These are phyloP conservation scores for Gastrolobium villosum DNA, from an alignment of 306 rosid genomes.

Conservation along the genomic window DNA sequence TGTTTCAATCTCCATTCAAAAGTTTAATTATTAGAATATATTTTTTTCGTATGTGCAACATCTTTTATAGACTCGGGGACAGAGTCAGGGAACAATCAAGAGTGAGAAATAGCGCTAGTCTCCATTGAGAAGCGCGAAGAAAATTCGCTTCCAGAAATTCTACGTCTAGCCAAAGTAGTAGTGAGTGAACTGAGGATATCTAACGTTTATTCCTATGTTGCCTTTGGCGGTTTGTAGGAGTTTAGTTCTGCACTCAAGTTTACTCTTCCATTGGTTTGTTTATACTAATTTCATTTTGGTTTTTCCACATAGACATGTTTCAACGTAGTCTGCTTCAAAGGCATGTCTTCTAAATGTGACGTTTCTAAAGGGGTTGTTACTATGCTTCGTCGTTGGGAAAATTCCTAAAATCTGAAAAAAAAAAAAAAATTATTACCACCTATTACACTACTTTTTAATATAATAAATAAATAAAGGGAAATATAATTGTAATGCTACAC, in stretches of 20 bases:
- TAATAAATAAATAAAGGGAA: too few species aligned
- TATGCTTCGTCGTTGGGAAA: neutral
- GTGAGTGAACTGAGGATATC: slow-evolving; percentile 2
- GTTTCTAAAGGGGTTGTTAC: slow-evolving; percentile 30
- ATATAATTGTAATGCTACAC: too few species aligned
- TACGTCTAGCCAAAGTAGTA: slow-evolving; percentile 18
- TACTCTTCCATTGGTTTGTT: neutral
- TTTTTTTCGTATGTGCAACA: too few species aligned
- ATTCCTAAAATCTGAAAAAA: slow-evolving; percentile 13
- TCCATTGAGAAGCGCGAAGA: neutral
- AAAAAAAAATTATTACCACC: too few species aligned
- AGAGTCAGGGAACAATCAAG: too few species aligned
- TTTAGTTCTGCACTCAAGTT: neutral
- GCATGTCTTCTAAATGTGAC: neutral
- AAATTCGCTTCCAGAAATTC: neutral
- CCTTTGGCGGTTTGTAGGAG: neutral
- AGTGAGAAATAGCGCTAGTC: neutral
- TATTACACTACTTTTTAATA: too few species aligned
- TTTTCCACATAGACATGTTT: slow-evolving; percentile 25
- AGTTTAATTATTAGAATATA: too few species aligned
- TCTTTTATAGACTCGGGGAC: too few species aligned
- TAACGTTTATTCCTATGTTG: slow-evolving; percentile 22
- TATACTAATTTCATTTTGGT: slow-evolving; percentile 7
- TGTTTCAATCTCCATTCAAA: too few species aligned
- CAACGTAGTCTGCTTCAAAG: neutral